A percentile compares a stretch with the other conserved stretches of the same genome.
phyloP scores from a whole-genome alignment of 306 rosid genomes.

The Purshia tridentata region DNA sequence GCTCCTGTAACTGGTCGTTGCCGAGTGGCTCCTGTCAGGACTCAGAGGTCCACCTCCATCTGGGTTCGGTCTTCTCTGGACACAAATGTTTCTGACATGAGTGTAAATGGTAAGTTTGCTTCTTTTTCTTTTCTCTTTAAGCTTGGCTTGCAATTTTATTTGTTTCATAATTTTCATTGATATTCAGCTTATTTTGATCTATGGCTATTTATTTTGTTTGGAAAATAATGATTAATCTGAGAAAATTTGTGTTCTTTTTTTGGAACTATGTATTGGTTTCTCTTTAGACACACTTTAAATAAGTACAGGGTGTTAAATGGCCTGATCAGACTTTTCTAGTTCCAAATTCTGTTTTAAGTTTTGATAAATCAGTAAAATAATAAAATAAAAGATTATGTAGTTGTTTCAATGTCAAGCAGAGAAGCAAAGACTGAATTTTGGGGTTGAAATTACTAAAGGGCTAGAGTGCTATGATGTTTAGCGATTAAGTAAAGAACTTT shows the following conservation, averaged over 20 bases:
- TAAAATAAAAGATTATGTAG: not conserved
- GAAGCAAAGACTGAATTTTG: not conserved
- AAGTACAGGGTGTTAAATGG: too few relatives aligned
- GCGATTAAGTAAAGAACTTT: not conserved
- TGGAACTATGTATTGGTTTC: not conserved
- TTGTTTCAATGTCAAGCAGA: not conserved
- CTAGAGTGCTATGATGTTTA: not conserved
- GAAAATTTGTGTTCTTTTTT: not conserved
- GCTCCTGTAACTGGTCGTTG: constrained; percentile 46
- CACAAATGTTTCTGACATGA: constrained; percentile 82
- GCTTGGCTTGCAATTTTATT: not conserved
- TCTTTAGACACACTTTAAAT: not conserved
- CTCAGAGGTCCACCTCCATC: constrained; percentile 22
- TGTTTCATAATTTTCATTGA: not conserved
- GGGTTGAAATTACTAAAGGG: not conserved
- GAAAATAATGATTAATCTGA: not conserved
- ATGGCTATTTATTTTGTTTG: constrained; percentile 4
- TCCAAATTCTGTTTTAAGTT: not conserved
- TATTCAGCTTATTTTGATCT: not conserved
- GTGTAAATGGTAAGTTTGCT: constrained; percentile 56
- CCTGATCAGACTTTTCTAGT: not conserved
- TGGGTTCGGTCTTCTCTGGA: constrained; percentile 77
- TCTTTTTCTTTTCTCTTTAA: not conserved
- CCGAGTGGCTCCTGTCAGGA: constrained; percentile 32
- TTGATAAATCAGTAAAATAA: not conserved